A percentile compares a stretch with the other conserved stretches of the same genome.
Conservation (phyloP, 225 moss, liverwort and hornwort species). For the Pleurozium schreberi region DNA sequence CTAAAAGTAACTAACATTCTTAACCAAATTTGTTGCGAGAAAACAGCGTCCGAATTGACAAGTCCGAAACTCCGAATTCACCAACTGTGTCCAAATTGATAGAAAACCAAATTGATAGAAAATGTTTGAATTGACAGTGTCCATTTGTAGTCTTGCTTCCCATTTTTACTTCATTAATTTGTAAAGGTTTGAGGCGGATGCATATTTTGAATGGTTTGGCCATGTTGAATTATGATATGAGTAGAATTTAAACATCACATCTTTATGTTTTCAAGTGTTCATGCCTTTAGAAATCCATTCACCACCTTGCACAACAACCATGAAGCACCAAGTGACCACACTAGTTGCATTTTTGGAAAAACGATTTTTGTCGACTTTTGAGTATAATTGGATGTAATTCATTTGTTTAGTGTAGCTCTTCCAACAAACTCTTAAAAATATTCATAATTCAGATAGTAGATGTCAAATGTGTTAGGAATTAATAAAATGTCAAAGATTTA, state of each 20-base stretch:
- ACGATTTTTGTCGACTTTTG: background rate
- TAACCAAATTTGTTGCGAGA: no score
- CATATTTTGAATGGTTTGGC: background rate
- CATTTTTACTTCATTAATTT: background rate
- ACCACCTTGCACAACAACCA: no score
- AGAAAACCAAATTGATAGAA: no score
- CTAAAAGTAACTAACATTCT: background rate
- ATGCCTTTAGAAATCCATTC: background rate
- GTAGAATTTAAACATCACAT: background rate
- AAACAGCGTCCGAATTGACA: no score
- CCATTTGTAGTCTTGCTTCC: no score
- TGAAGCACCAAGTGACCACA: background rate
- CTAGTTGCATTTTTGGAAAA: background rate
- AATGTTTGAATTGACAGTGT: no score
- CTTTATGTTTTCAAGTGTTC: background rate
- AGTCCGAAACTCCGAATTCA: no score
- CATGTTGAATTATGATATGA: background rate
- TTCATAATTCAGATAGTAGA: background rate
- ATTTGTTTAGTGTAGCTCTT: accelerated
- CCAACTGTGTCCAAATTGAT: no score
- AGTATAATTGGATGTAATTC: background rate
- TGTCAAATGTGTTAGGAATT: accelerated
- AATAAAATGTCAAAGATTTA: background rate
- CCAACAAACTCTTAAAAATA: background rate
- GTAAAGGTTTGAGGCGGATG: accelerated